A percentile compares a stretch with the other conserved stretches of the same genome.
Evolutionary conservation across 176 grass and related monocot genomes (phyloP).

Genomic region (Triticum urartu): DNA sequence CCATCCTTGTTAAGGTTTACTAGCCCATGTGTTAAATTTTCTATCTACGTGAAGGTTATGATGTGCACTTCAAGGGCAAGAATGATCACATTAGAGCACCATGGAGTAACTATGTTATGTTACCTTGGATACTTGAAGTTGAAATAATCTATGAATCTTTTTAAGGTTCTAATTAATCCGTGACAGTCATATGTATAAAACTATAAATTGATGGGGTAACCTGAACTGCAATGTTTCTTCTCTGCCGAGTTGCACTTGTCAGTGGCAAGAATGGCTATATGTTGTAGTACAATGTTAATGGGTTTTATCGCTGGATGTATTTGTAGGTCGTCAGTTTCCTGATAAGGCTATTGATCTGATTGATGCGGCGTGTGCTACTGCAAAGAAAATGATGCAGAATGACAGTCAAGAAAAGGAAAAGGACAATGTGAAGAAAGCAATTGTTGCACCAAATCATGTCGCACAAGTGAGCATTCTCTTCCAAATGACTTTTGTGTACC

Average conservation of each 20-base stretch:
- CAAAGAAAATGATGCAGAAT: no score
- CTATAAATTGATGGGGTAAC: neutral
- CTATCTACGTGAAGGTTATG: neutral
- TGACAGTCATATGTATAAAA: neutral
- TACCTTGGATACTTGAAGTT: neutral
- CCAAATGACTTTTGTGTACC: no score
- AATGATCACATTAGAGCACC: neutral
- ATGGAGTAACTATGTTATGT: neutral
- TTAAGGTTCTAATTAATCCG: neutral
- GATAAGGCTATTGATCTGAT: slow-evolving; percentile 97
- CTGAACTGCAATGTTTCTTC: neutral
- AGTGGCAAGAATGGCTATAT: neutral
- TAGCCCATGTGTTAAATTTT: no score
- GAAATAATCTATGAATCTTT: neutral
- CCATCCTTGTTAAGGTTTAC: no score
- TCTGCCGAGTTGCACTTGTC: neutral
- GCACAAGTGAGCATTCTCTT: no score
- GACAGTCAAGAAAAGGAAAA: no score
- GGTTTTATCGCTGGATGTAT: neutral
- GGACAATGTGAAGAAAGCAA: no score
- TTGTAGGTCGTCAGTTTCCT: slow-evolving; percentile 34
- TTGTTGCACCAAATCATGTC: no score
- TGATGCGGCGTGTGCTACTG: slow-evolving; percentile 32
- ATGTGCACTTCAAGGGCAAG: neutral
- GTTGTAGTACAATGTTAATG: neutral